Evolutionary conservation across 176 grass and related monocot genomes (phyloP).

Genomic region (Cenchrus purpureus): DNA sequence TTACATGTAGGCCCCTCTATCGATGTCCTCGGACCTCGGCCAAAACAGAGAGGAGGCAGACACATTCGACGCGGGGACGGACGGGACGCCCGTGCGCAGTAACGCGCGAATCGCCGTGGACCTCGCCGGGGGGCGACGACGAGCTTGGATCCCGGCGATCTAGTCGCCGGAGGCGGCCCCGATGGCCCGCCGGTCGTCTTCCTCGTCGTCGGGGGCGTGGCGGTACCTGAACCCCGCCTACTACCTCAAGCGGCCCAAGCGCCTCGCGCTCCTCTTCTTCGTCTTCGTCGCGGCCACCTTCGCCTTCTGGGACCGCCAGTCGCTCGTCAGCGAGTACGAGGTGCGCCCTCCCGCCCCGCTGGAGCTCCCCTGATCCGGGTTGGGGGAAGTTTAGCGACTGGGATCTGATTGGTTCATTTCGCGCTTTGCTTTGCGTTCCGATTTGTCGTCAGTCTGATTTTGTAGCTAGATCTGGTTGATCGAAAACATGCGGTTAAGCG

Average conservation of each 20-base stretch:
- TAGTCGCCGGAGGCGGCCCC: constrained; percentile 17
- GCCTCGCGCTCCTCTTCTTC: constrained; percentile 86
- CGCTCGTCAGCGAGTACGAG: constrained; percentile 86
- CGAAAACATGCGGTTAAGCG: not conserved
- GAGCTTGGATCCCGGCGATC: constrained; percentile 53
- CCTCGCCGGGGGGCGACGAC: constrained; percentile 45
- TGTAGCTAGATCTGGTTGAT: constrained; percentile 38
- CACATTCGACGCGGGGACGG: constrained; percentile 28
- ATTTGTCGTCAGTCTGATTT: constrained; percentile 15
- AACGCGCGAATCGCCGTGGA: constrained; percentile 46
- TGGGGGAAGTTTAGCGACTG: not conserved
- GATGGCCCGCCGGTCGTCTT: constrained; percentile 61
- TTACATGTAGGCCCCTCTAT: constrained; percentile 42
- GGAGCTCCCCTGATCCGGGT: constrained; percentile 31
- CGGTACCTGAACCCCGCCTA: constrained; percentile 91
- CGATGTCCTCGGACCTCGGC: not conserved
- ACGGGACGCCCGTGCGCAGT: not conserved
- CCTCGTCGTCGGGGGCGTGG: constrained; percentile 67
- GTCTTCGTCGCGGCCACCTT: constrained; percentile 85
- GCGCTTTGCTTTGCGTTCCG: constrained; percentile 13
- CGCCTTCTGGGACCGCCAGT: constrained; percentile 94
- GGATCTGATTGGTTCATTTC: constrained; percentile 49
- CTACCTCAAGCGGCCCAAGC: constrained; percentile 96
- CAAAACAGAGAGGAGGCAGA: constrained; percentile 28
- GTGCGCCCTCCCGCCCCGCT: constrained; percentile 35